Conservation (phyloP, 2,329 filamentous ascomycete species). For the Pseudogymnoascus pannorum region DNA sequence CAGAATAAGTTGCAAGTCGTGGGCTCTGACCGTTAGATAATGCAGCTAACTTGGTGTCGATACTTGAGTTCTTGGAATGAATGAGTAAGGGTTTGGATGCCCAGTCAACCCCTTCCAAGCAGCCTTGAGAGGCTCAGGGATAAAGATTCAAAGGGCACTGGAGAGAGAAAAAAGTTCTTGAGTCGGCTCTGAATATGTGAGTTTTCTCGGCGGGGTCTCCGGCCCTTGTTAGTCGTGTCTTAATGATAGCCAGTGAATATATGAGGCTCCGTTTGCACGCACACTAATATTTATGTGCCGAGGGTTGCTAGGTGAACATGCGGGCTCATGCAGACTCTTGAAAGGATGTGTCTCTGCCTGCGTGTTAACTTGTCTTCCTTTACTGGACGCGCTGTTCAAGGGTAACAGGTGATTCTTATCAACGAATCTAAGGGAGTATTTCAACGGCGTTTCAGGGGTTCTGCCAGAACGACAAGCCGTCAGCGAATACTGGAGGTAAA, state of each 20-base stretch:
- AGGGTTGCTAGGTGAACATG: conserved; percentile 9
- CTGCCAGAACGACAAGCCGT: background rate
- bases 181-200: conserved; percentile 16
- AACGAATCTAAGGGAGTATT: conserved; percentile 3
- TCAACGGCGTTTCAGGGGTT: background rate
- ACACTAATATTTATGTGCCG: background rate
- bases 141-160: conserved; percentile 12
- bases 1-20: conserved; percentile 1
- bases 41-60: background rate
- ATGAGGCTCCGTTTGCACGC: conserved; percentile 37
- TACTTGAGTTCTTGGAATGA: background rate
- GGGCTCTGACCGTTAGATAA: background rate
- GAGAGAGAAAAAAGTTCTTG: conserved; percentile 10
- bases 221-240: conserved; percentile 41
- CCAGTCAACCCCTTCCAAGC: background rate
- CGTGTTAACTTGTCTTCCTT: conserved; percentile 17
- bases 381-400: conserved; percentile 19
- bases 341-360: conserved; percentile 38
- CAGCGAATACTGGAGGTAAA: conserved; percentile 4
- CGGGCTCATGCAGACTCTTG: conserved; percentile 30
- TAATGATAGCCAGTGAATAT: conserved; percentile 32
- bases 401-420: conserved; percentile 27
- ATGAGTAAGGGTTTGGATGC: background rate
- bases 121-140: conserved; percentile 13
- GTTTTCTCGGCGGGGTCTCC: conserved; percentile 37